Evolutionary conservation across 208 protist species (phyloP), one percentile per base, ranked within the genome.

Genomic region (Herpetomonas tarakana): DNA sequence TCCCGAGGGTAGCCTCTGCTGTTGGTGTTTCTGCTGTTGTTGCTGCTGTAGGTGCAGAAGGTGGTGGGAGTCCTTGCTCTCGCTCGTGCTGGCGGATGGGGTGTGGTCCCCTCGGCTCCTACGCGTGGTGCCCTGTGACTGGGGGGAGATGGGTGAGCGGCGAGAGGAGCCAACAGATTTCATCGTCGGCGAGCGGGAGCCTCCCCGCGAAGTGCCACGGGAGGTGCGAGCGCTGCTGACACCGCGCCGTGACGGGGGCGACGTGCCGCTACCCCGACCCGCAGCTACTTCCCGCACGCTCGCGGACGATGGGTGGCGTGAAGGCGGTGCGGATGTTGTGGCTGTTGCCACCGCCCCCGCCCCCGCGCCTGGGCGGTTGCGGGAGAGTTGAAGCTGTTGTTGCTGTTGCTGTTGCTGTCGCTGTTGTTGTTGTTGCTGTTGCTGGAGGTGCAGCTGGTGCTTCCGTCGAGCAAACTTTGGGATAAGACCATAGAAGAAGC

Each of bases 401-500:
- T 41, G 35, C 6, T 6, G 14, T 14, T 41, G 35, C 35, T 41
- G 35, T 14, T 41, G 35, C 9, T 18, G 35, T 14, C 14, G 35
- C 9, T 41, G 35, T 14, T 41, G 35, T 14, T 41, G 35, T 14
- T 41, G 35, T 41, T 41, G 35, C 35, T 41, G 35, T 14, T 41
- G 35, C 35, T 41, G 35, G 14, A 41, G 35, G 9, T 18, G 35
- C 9, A 41, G 35, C 35, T 41, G 35, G 35, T 41, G 35, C 35
- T 41, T 41, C 9, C 35, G 35, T 6, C 35, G 35, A 0, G 71
- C 67, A 62, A 88, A 88, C 31, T 82, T 81, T 44, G 81, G 81
- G 21, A 88, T 79, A 7, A 82, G 59, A 9, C 81, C 81, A 57
- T 81, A 82, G 68, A 80, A 88, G 52, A 73, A 81, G 2, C 56